Percentiles rank a stretch among this genome's conserved stretches.
Evolutionary conservation across 176 grass and related monocot species (phyloP).

Genomic region (Secale cereale): DNA sequence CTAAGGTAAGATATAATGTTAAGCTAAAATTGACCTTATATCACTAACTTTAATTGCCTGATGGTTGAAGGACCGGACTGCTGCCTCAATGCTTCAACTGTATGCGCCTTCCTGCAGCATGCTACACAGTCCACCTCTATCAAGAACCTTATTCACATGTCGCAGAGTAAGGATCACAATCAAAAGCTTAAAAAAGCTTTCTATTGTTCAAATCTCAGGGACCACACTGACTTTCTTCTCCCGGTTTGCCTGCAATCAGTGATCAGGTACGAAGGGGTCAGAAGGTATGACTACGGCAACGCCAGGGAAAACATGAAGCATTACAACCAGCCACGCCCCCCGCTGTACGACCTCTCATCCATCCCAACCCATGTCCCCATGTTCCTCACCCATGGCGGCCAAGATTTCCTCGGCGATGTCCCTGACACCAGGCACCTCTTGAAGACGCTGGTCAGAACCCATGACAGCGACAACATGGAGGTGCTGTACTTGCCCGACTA

Average conservation of each 20-base stretch:
- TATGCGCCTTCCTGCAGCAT: conserved; percentile 41
- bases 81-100: conserved; percentile 46
- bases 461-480: conserved; percentile 27
- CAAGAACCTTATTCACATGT: conserved; percentile 51
- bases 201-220: background rate
- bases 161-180: conserved; percentile 30
- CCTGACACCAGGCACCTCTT: conserved; percentile 42
- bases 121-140: conserved; percentile 42
- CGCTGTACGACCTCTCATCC: conserved; percentile 25
- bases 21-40: background rate
- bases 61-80: conserved; percentile 45
- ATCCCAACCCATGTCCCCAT: conserved; percentile 35
- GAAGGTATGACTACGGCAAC: conserved; percentile 44
- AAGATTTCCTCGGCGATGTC: conserved; percentile 33
- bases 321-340: conserved; percentile 26
- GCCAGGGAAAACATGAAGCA: conserved; percentile 44
- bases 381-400: conserved; percentile 47
- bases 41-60: background rate
- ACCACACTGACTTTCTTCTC: background rate
- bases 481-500: conserved; percentile 30
- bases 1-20: background rate
- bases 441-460: conserved; percentile 8
- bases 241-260: conserved; percentile 7
- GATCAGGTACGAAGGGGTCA: conserved; percentile 29
- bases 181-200: background rate